Base-by-base conservation (phyloP, 2,329 filamentous ascomycete genomes). In the Beauveria scarabaeidicola region DNA sequence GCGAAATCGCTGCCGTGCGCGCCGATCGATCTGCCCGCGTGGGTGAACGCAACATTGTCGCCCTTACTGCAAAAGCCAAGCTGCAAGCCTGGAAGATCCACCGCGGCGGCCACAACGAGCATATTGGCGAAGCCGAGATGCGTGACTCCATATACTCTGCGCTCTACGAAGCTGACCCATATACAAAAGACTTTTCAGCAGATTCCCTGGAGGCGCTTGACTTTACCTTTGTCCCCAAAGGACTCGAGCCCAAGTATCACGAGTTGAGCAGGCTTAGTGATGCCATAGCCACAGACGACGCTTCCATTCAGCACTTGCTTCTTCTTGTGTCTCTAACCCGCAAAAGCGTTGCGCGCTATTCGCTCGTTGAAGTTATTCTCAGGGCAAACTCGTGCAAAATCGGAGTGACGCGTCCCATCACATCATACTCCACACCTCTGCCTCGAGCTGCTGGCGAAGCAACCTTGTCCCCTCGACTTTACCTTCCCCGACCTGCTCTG, bases 21-120 rank as follows among this genome's bases (percentile, higher is more conserved):
- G 86, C 91, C 27, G 89, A 90, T 47, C 80, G 83, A 56, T 86
- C 87, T 10, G 79, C 81, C 41, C 84, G 86, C 61, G 85, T 91
- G 63, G 92, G 91, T 25, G 91, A 97, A 72, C 86, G 92, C 69
- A 90, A 92, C 65, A 81, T 96, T 38, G 82, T 96, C 51, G 85
- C 92, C 41, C 85, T 87, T 15, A 94, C 91, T 1, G 81, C 85
- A 58, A 87, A 87, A 66, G 93, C 89, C 29, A 82, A 86, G 61
- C 75, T 99, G 27, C 88, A 95, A 66, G 81, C 87, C 8, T 99
- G 94, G 94, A 89, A 88, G 68, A 81, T 97, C 47, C 91, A 93
- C 68, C 90, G 93, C 71, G 90, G 89, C 62, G 92, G 92, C 38
- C 90, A 92, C 65, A 87, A 91, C 68, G 85, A 89, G 47, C 80